Conservation (phyloP, 108 stramenopile species). For the Aurantiochytrium sp. region DNA sequence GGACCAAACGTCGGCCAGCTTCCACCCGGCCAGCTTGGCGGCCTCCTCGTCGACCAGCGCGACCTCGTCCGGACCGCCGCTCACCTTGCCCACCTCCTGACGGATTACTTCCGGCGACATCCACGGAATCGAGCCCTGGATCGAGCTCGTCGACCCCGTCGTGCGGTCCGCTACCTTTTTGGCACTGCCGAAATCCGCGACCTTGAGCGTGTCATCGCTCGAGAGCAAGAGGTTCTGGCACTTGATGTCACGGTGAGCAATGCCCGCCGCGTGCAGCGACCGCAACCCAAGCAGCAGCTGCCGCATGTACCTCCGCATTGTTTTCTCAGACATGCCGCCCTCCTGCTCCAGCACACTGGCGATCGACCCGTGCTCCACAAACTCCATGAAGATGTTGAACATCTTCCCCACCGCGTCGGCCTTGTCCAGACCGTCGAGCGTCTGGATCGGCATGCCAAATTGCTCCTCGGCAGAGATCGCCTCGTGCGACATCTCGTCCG, state of each 20-base stretch:
- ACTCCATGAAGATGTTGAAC: slow-evolving; percentile 29
- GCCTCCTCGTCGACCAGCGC: neutral
- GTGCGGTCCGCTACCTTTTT: slow-evolving; percentile 24
- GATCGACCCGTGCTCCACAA: slow-evolving; percentile 6
- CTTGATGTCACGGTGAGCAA: slow-evolving; percentile 28
- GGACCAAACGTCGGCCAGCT: slow-evolving; percentile 62
- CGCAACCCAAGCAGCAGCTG: neutral
- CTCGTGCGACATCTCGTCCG: neutral
- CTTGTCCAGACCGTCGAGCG: slow-evolving; percentile 11
- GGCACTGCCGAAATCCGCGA: slow-evolving; percentile 7
- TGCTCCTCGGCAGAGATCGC: neutral
- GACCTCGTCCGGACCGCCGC: no score
- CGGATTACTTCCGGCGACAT: slow-evolving; percentile 67
- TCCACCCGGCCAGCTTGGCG: slow-evolving; percentile 41
- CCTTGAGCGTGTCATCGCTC: neutral
- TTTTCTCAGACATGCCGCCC: neutral
- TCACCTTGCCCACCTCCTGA: slow-evolving; percentile 7
- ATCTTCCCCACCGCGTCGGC: neutral
- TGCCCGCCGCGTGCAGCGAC: slow-evolving; percentile 5
- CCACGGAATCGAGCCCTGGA: slow-evolving; percentile 65
- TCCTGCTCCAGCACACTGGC: neutral
- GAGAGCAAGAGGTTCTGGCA: neutral
- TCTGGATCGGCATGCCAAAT: slow-evolving; percentile 12
- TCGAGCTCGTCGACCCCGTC: slow-evolving; percentile 29
- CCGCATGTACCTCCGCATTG: neutral